These are phyloP conservation scores for Choiromyces venosus DNA, from an alignment of 495 filamentous ascomycete species.

Conservation along the genomic window DNA sequence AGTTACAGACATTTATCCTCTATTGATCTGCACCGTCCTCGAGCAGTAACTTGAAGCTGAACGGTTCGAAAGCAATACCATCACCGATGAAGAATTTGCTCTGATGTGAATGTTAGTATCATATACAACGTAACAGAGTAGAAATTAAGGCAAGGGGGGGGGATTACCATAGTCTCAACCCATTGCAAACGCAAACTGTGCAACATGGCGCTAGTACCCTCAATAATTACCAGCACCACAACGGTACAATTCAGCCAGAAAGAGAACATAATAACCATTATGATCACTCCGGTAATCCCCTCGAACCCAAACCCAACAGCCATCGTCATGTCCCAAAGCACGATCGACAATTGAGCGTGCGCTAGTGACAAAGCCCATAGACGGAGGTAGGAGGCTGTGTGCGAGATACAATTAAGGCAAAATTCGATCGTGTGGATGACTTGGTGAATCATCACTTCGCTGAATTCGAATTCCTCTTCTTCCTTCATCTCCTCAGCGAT, in stretches of 20 bases:
- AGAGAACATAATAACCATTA: constrained; percentile 71
- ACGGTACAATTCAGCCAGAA: constrained; percentile 77
- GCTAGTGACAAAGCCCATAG: constrained; percentile 96
- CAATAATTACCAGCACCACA: constrained; percentile 59
- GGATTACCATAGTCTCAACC: constrained; percentile 87
- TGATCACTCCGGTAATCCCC: constrained; percentile 66
- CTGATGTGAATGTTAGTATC: constrained; percentile 24
- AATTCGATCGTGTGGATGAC: constrained; percentile 99
- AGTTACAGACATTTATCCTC: neutral
- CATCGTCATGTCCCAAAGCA: constrained; percentile 95
- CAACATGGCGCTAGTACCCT: constrained; percentile 83
- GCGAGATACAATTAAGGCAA: constrained; percentile 97
- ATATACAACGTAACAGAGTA: neutral
- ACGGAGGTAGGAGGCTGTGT: constrained; percentile 97
- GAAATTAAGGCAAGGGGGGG: neutral
- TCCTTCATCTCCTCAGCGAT: constrained; percentile 81
- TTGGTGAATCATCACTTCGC: constrained; percentile 96
- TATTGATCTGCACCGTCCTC: constrained; percentile 54
- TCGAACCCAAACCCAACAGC: constrained; percentile 61
- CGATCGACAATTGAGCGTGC: constrained; percentile 93
- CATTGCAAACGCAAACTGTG: constrained; percentile 93
- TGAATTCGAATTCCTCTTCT: constrained; percentile 94
- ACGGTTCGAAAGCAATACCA: constrained; percentile 83
- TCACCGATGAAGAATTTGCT: constrained; percentile 94
- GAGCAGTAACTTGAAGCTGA: constrained; percentile 79